A percentile compares a stretch with the other conserved stretches of the same genome.
These are phyloP conservation scores for Capsicum chinense DNA, from an alignment of 257 asterid genomes.

Conservation along the genomic window DNA sequence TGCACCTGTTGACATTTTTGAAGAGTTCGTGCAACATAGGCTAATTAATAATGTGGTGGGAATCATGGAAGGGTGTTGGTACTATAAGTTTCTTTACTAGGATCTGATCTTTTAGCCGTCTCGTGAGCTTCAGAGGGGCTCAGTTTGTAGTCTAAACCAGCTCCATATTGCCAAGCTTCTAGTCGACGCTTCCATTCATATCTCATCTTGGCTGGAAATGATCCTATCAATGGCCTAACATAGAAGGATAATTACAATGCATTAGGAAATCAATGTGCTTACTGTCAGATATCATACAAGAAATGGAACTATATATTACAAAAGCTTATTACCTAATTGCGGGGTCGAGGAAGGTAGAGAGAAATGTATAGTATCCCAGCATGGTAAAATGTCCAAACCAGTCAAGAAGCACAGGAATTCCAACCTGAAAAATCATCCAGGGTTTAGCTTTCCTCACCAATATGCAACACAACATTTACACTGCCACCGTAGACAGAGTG, in stretches of 20 bases:
- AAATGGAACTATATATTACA: neutral
- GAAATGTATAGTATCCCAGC: conserved; percentile 85
- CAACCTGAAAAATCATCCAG: conserved; percentile 58
- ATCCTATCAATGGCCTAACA: conserved; percentile 60
- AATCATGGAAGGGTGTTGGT: neutral
- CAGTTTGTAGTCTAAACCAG: conserved; percentile 83
- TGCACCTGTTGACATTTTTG: no score
- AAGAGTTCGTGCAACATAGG: no score
- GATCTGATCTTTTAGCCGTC: neutral
- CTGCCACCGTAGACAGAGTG: neutral
- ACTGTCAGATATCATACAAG: neutral
- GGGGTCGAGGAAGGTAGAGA: conserved; percentile 73
- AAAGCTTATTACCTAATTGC: conserved; percentile 57
- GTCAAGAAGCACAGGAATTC: conserved; percentile 74
- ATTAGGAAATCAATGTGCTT: neutral
- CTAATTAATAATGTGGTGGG: neutral
- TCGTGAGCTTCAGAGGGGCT: conserved; percentile 29
- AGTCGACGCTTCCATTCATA: conserved; percentile 78
- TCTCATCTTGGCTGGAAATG: conserved; percentile 62
- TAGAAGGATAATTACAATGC: neutral
- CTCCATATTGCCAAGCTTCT: conserved; percentile 97
- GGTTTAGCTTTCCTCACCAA: neutral
- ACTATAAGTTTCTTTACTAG: neutral
- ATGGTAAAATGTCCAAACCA: conserved; percentile 88
- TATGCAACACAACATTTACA: neutral